Conservation (phyloP, 2,329 filamentous ascomycete genomes). For the Nannizzia gypsea region DNA sequence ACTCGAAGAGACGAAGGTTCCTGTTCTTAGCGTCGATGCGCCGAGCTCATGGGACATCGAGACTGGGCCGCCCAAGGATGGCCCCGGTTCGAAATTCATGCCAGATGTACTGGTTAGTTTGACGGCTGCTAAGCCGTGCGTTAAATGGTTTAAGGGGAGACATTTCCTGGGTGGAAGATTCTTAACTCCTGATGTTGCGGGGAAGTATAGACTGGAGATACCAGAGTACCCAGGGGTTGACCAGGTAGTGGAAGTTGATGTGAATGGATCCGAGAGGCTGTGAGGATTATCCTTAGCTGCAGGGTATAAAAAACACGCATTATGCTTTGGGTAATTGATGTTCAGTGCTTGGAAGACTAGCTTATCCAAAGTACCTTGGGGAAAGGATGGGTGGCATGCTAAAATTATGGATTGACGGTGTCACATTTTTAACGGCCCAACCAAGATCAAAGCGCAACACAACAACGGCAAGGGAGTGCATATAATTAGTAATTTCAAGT, state of each 20-base stretch:
- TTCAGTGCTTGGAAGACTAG: not conserved
- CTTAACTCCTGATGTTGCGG: slow-evolving; percentile 61
- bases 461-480: not conserved
- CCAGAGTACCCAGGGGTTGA: slow-evolving; percentile 77
- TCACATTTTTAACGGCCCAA: not conserved
- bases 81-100: slow-evolving; percentile 67
- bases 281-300: slow-evolving; percentile 11
- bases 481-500: not conserved
- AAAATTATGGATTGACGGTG: not conserved
- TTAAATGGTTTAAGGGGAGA: slow-evolving; percentile 64
- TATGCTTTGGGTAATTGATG: not conserved
- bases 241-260: slow-evolving; percentile 67
- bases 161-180: slow-evolving; percentile 94
- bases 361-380: not conserved
- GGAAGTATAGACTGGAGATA: slow-evolving; percentile 75
- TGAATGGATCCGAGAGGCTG: slow-evolving; percentile 28
- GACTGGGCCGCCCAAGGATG: slow-evolving; percentile 63
- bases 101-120: slow-evolving; percentile 73
- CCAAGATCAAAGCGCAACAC: not conserved
- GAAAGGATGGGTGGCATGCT: not conserved
- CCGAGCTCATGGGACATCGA: slow-evolving; percentile 95
- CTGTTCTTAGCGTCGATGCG: slow-evolving; percentile 80
- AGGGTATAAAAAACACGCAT: not conserved
- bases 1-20: slow-evolving; percentile 58
- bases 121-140: slow-evolving; percentile 85